phyloP scores from a whole-genome alignment of 1,284 basidiomycete species.

The Ustilago tritici region DNA sequence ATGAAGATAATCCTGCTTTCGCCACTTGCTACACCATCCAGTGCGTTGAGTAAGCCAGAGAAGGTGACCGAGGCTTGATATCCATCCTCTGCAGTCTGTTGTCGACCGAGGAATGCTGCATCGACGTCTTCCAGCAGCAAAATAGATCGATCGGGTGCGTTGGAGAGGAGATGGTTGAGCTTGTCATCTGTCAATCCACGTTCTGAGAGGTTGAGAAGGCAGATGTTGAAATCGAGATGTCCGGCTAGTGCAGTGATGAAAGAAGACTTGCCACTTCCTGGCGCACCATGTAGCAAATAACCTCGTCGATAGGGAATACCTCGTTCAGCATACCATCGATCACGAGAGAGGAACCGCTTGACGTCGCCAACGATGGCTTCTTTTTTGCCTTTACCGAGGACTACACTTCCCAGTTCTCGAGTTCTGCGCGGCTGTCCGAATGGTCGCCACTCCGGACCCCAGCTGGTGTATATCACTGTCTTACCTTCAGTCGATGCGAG shows the following conservation, averaged over 20 bases:
- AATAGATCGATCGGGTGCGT: slow-evolving; percentile 91
- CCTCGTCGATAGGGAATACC: slow-evolving; percentile 97
- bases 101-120: slow-evolving; percentile 81
- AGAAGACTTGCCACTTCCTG: slow-evolving; percentile 97
- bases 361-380: slow-evolving; percentile 85
- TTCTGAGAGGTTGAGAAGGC: slow-evolving; percentile 94
- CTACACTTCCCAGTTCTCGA: slow-evolving; percentile 89
- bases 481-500: slow-evolving; percentile 89
- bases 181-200: slow-evolving; percentile 97
- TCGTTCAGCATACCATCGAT: slow-evolving; percentile 95
- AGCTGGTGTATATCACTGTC: slow-evolving; percentile 94
- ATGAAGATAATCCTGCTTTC: slow-evolving; percentile 95
- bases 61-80: slow-evolving; percentile 82
- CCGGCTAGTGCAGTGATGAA: slow-evolving; percentile 98
- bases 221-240: slow-evolving; percentile 89
- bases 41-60: slow-evolving; percentile 94
- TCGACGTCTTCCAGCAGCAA: slow-evolving; percentile 97
- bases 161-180: slow-evolving; percentile 90
- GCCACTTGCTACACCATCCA: slow-evolving; percentile 96
- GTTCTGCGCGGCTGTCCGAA: slow-evolving; percentile 93
- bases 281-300: slow-evolving; percentile 93
- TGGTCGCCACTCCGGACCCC: slow-evolving; percentile 95
- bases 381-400: slow-evolving; percentile 82
- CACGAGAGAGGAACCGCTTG: slow-evolving; percentile 82
- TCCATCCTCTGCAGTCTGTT: slow-evolving; percentile 58